These are phyloP conservation scores for Falciphora oryzae DNA, from an alignment of 2,329 filamentous ascomycete genomes.

Conservation along the genomic window DNA sequence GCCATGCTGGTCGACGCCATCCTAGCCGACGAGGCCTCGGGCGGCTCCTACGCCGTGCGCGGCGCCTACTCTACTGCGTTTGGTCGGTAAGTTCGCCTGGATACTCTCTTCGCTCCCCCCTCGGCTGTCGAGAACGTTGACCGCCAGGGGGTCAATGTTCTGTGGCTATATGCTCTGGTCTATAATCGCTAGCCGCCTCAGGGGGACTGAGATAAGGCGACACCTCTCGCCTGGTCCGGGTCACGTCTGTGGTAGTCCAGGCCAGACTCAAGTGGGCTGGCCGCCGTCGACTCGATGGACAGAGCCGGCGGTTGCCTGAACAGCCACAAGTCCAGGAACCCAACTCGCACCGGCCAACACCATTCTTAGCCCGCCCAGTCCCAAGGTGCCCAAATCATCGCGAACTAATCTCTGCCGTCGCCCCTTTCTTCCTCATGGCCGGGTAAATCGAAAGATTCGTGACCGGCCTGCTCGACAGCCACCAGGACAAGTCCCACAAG, in stretches of 20 bases:
- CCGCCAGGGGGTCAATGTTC: neutral
- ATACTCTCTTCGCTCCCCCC: neutral
- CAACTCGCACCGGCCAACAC: neutral
- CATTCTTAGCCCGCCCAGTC: neutral
- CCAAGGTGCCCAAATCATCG: neutral
- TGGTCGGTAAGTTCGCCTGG: slow-evolving; percentile 50
- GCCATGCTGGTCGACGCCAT: slow-evolving; percentile 65
- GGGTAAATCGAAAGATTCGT: slow-evolving; percentile 53
- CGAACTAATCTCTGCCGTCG: neutral
- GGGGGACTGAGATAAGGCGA: no score
- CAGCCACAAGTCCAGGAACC: neutral
- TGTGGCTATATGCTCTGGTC: neutral
- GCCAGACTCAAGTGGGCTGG: neutral
- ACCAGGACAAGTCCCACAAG: slow-evolving; percentile 61
- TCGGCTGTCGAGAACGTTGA: neutral
- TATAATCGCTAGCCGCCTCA: neutral
- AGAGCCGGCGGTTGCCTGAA: neutral
- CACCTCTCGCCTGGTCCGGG: no score
- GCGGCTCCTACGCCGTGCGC: slow-evolving; percentile 51
- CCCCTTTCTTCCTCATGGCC: neutral
- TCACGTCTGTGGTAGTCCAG: no score
- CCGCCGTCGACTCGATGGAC: neutral
- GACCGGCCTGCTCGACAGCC: slow-evolving; percentile 71
- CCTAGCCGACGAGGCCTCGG: slow-evolving; percentile 49
- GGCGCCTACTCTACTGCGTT: slow-evolving; percentile 71